Base-by-base conservation (phyloP, 805 yeast genomes). In the Zygoascus flipseniorum region DNA sequence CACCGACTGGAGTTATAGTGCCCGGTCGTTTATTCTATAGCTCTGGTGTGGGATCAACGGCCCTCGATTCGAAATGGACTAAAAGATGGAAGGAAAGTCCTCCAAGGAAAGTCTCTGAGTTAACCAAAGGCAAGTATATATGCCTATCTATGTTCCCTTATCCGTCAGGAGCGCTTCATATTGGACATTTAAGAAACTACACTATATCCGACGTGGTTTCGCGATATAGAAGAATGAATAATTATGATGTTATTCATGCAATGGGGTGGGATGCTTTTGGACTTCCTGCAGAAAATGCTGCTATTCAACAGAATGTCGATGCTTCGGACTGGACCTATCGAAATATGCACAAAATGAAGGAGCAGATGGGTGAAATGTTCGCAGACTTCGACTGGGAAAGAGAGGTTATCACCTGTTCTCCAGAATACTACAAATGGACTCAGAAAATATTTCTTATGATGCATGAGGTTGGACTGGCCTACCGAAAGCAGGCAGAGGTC, bases 211-310 rank as follows among this genome's bases (percentile, higher is more conserved):
- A 93, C 67, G 85, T 82, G 1, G 65, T 93, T 42, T 78, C 95
- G 1, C 73, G 98, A 58, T 92, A 79, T 67, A 79, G 87, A 58
- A 74, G 93, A 58, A 76, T 87, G 69, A 79, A 77, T 50, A 97
- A 97, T 1, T 78, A 76, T 60, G 71, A 82, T 41, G 96, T 92
- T 13, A 74, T 92, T 1, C 96, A 93, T 65, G 97, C 98, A 0
- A 90, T 93, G 95, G 99, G 99, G 0, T 93, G 97, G 97, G 99
- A 93, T 73, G 96, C 98, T 0, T 93, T 93, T 75, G 99, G 99
- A 0, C 73, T 93, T 28, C 99, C 99, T 0, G 99, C 99, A 0
- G 99, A 93, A 66, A 93, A 93, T 67, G 99, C 99, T 0, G 99
- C 99, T 0, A 83, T 89, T 31, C 96, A 90, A 66, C 72, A 95